These are phyloP conservation scores for Lactuca sativa DNA, from an alignment of 129 eudicot genomes.

Conservation along the genomic window DNA sequence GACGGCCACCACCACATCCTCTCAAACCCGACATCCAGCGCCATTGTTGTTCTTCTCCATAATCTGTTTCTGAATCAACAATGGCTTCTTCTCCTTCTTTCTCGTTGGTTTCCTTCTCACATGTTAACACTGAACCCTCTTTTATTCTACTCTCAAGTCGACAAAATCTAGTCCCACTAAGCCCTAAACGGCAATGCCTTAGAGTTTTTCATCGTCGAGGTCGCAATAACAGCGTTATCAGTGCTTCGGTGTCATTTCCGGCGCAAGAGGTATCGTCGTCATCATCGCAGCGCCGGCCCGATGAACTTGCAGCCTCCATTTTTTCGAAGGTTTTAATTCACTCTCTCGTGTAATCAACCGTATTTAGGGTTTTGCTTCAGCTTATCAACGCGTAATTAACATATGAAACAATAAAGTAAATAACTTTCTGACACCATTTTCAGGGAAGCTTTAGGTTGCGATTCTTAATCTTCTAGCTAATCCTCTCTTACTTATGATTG, in stretches of 20 bases:
- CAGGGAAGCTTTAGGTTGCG: neutral
- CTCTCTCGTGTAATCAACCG: neutral
- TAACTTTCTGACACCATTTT: too few species aligned
- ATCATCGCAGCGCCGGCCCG: constrained; percentile 37
- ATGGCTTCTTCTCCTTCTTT: constrained; percentile 38
- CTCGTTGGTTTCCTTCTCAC: constrained; percentile 28
- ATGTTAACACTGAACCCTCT: constrained; percentile 10
- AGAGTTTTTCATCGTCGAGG: constrained; percentile 17
- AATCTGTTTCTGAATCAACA: constrained; percentile 10
- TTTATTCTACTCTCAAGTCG: constrained; percentile 5
- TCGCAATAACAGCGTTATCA: constrained; percentile 14
- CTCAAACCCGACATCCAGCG: constrained; percentile 11
- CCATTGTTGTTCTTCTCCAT: constrained; percentile 3
- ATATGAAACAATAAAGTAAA: neutral
- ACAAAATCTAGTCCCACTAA: constrained; percentile 9
- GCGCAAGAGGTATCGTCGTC: constrained; percentile 35
- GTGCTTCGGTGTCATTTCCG: constrained; percentile 48
- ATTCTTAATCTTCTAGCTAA: neutral
- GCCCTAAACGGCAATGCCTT: constrained; percentile 24
- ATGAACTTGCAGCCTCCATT: constrained; percentile 49
- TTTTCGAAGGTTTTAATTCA: constrained; percentile 46
- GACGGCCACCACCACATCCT: constrained; percentile 5
- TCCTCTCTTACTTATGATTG: neutral
- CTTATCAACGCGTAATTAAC: neutral
- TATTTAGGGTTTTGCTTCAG: neutral